Percentiles rank a stretch among this genome's conserved stretches.
These are phyloP conservation scores for Coemansia sp. DNA, from an alignment of 192 early-diverging fungal species.

Conservation along the genomic window DNA sequence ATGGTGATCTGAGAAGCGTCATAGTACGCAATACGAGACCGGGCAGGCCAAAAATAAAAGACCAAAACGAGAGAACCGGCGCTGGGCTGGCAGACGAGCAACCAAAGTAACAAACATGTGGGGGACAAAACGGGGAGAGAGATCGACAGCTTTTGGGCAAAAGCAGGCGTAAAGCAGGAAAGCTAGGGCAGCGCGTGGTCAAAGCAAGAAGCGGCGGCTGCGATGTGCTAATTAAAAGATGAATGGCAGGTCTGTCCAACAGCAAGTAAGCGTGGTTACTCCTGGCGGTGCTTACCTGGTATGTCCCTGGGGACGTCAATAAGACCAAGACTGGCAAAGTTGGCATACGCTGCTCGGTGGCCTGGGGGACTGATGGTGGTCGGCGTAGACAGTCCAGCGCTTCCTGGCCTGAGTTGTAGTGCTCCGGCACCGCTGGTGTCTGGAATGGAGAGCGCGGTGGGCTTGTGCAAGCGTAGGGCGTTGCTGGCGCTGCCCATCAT, in stretches of 20 bases:
- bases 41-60: not conserved
- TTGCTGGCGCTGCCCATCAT: slow-evolving; percentile 9
- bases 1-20: slow-evolving; percentile 2
- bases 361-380: not conserved
- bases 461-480: slow-evolving; percentile 9
- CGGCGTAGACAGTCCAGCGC: slow-evolving; percentile 3
- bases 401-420: not conserved
- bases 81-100: not conserved
- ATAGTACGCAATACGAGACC: not conserved
- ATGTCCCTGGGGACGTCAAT: slow-evolving; percentile 19
- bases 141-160: slow-evolving; percentile 5
- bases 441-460: slow-evolving; percentile 8
- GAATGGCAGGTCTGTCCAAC: not conserved
- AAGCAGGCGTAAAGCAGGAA: slow-evolving; percentile 9
- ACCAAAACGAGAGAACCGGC: not conserved
- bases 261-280: not conserved
- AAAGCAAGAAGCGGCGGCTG: not conserved
- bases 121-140: not conserved
- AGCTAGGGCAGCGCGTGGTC: not conserved
- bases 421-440: not conserved
- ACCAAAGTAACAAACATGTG: not conserved
- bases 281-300: slow-evolving; percentile 28
- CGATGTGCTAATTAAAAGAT: not conserved
- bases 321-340: slow-evolving; percentile 27
- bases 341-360: slow-evolving; percentile 11